Evolutionary conservation across 371 early-diverging fungal species (phyloP).

Genomic region (Zychaea mexicana): DNA sequence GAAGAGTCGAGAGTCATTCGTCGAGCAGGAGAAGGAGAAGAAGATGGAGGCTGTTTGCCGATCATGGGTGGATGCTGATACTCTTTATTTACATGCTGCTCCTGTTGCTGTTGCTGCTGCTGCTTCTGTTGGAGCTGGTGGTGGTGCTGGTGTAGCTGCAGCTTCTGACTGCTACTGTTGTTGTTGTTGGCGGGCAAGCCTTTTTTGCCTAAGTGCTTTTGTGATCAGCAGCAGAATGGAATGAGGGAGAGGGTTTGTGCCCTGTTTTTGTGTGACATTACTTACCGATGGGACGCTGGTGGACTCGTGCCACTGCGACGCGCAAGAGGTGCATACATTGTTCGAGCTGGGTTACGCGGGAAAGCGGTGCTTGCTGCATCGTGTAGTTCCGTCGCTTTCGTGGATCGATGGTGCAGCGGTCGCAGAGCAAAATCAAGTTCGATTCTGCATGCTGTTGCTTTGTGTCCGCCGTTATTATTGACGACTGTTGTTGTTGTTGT

Average conservation of each 20-base stretch:
- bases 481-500: background rate
- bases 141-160: too few species aligned
- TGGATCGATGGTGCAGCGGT: conserved; percentile 42
- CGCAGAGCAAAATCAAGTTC: conserved; percentile 21
- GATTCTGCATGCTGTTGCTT: background rate
- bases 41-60: conserved; percentile 12
- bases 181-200: conserved; percentile 1
- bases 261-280: background rate
- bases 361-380: conserved; percentile 53
- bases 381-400: conserved; percentile 26
- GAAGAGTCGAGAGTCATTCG: background rate
- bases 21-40: conserved; percentile 4
- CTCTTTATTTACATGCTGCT: conserved; percentile 4
- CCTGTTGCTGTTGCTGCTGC: too few species aligned
- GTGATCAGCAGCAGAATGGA: background rate
- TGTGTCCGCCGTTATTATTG: too few species aligned
- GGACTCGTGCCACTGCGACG: conserved; percentile 73
- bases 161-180: too few species aligned
- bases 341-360: conserved; percentile 76
- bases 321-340: conserved; percentile 84
- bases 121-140: conserved; percentile 1
- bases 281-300: background rate
- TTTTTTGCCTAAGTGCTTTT: background rate
- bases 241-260: background rate
- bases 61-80: background rate